Base-by-base conservation (phyloP, 371 early-diverging fungal genomes). In the Rhizomucor miehei region DNA sequence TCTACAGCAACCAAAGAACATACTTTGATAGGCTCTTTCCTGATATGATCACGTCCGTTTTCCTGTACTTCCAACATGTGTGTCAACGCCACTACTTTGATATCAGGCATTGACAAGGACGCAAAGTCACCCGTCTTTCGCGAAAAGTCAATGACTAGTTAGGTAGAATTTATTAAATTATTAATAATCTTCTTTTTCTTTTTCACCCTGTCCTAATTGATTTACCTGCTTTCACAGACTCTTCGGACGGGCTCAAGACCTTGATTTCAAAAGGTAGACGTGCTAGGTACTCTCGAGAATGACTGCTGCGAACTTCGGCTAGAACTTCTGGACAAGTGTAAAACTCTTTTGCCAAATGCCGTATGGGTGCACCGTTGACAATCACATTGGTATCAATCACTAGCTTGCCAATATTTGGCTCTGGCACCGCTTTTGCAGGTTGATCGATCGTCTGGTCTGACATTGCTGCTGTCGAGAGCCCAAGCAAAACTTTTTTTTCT, bases 71-170 rank as follows among this genome's bases (percentile, higher is more conserved):
- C 95, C 44, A 98, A 65, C 77, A 86, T 91, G 51, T 87, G 87
- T 4, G 93, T 86, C 62, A 98, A 73, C 1, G 97, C 97, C 44
- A 98, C 68, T 5, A 97, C 90, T 59, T 86, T 88, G 52, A 97
- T 62, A 86, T 98, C 98, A 4, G 92, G 87, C 35, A 77, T 62
- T 4, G 93, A 90, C 36, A 98, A 74, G 10, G 82, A 79, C 13
- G 91, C 75, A 65, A 79, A 93, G 72, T 98, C 98, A 38, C 98
- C 98, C 1, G 98, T 95, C 73, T 88, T 88, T 58, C 89, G 91
- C 29, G 97, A 81, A 65, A 95, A 95, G 19, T 80, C 84, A 14
- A 88, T 71, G 16, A 93, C 95, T 87, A 54, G 19, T 43, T 23
- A 24, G 14, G 12, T 48, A 37, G 14, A 8, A 51, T 13, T 51